Evolutionary conservation across 2,329 filamentous ascomycete species (phyloP).

Genomic region (Colletotrichum phormii): DNA sequence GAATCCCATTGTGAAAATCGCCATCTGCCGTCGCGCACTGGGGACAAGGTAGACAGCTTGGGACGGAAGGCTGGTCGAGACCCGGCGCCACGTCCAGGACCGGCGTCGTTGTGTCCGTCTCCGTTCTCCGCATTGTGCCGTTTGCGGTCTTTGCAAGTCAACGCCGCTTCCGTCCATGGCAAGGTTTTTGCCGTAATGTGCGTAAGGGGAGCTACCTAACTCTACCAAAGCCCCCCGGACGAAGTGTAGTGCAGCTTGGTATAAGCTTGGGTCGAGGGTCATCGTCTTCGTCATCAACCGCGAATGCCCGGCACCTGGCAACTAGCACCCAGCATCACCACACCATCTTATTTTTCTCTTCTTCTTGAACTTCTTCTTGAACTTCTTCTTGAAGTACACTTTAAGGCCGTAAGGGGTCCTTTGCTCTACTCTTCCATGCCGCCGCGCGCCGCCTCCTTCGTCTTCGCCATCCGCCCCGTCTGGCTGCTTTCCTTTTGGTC

Average conservation of each 20-base stretch:
- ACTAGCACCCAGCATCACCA: not conserved
- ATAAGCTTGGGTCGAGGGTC: not conserved
- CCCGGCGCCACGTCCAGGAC: conserved; percentile 7
- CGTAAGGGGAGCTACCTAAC: not conserved
- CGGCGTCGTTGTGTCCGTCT: not conserved
- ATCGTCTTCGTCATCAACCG: not conserved
- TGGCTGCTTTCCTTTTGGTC: not conserved
- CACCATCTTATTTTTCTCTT: not conserved
- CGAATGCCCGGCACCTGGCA: not conserved
- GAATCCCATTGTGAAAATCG: not conserved
- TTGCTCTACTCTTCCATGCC: not conserved
- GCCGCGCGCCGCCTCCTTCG: no score
- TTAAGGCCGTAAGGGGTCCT: not conserved
- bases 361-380: not conserved
- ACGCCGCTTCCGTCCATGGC: conserved; percentile 1
- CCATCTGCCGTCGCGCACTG: not conserved
- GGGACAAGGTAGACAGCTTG: not conserved
- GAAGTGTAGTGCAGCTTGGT: not conserved
- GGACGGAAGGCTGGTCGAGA: not conserved
- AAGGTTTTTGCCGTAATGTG: not conserved
- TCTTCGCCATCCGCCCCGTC: not conserved
- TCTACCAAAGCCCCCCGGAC: not conserved
- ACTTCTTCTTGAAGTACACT: not conserved
- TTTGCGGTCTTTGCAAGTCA: not conserved
- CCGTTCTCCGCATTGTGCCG: not conserved